Evolutionary conservation across 805 yeast genomes (phyloP), one percentile per base, ranked within the genome.

Genomic region (Candida dendrica): DNA sequence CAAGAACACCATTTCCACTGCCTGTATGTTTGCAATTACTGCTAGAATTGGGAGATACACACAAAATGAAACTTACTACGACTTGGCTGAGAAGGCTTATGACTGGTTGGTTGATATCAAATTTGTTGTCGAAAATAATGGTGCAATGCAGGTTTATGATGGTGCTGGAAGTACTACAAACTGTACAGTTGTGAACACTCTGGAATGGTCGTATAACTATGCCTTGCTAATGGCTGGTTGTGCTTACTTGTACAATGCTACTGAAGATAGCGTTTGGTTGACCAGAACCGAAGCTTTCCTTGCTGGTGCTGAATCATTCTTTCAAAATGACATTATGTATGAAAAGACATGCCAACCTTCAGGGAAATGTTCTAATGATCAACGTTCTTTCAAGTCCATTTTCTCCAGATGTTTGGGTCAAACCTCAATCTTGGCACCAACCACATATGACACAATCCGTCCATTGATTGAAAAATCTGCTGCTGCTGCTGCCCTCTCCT

Each of bases 381-480:
- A 84, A 66, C 65, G 90, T 49, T 73, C 87, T 14, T 84, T 84
- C 68, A 76, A 79, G 48, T 76, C 87, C n/a, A 71, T 83, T 39
- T 76, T 79, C 50, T 66, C 87, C 4, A 71, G 90, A 51, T 69
- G 76, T 61, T 61, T 84, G 42, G 84, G 81, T 3, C 63, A 72
- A 40, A 74, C 88, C 0, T 72, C 79, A 8, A 61, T 62, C 13
- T 56, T 83, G 44, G 77, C 74, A 11, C 83, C 87, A 3, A 59
- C 60, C 3, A 66, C 76, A 4, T 53, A 58, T 26, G 72, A 63
- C 31, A 56, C 60, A 3, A 72, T 84, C 35, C 54, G 48, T 41
- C 60, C 69, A 3, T 60, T 64, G 46, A 42, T 78, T 34, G 60
- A 64, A 34, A 52, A 69, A 3, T 74, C 84, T 39, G 89, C 91